Evolutionary conservation across 139 green algal species (phyloP), one percentile per base, ranked within the genome.

Genomic region (Ettlia oleoabundans): DNA sequence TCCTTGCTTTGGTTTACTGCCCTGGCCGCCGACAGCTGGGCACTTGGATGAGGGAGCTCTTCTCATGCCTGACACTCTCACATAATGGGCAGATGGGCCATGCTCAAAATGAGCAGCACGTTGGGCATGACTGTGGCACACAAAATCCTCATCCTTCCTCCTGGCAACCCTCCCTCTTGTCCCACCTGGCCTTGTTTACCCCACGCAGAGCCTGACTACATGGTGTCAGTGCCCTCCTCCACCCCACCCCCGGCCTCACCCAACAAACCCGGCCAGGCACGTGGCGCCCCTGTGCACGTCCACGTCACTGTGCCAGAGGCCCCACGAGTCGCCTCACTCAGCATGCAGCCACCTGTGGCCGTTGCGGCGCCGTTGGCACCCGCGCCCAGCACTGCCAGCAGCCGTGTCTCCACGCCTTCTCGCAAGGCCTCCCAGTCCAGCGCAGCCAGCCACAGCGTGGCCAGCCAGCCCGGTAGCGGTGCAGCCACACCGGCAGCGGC

Each of bases 201-300:
- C n/a, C n/a, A n/a, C 35, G 64, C 78, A 83, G 78, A 83, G 43
- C 78, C 53, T 28, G 78, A 83, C 65, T 83, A 69, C 47, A 67
- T 83, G 78, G 78, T 83, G 33, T 83, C 78, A 1, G 78, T 83
- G 64, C 78, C 78, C 35, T 26, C 64, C 63, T 40, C 64, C 63
- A 63, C 65, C 0, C 65, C 41, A 65, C 47, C 78, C 24, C 65
- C 78, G 35, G 78, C 78, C 47, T 73, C 65, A 2, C 64, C 65
- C 24, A 76, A 76, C 65, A 83, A 83, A 43, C 64, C 78, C 24
- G 64, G 33, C 32, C 64, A 83, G n/a, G 64, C 78, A 10, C 78
- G 78, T 47, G 65, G 78, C 65, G 78, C 78, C 9, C 78, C 78
- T 28, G 62, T 83, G 47, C 78, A 83, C 78, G 63, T 83, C 32